Percentiles rank a stretch among this genome's conserved stretches.
phyloP scores from a whole-genome alignment of 345 rosid species.

The Arabidopsis suecica region DNA sequence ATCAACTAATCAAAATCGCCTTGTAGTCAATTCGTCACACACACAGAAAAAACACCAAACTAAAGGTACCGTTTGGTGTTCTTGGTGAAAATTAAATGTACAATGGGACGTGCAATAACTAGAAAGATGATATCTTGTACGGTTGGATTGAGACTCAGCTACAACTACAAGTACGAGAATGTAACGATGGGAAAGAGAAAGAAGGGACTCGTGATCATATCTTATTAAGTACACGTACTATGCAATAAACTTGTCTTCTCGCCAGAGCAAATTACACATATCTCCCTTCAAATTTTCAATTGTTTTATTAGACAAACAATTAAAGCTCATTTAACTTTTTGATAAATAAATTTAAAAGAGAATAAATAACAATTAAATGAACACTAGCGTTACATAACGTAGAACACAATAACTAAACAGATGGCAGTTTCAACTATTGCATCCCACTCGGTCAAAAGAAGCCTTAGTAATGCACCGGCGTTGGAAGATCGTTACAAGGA shows the following conservation, averaged over 20 bases:
- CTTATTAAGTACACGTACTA: neutral
- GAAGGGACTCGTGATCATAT: conserved; percentile 32
- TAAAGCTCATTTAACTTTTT: conserved; percentile 16
- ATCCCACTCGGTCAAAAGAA: conserved; percentile 12
- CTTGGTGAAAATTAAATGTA: neutral
- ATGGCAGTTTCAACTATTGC: conserved; percentile 23
- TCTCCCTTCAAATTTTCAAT: conserved; percentile 2
- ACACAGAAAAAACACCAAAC: neutral
- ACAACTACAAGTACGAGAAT: conserved; percentile 38
- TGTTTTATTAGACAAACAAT: conserved; percentile 11
- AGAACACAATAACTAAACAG: conserved; percentile 30
- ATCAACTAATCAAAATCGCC: too few species aligned
- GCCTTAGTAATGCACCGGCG: conserved; percentile 36
- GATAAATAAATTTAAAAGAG: neutral
- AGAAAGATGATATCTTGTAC: conserved; percentile 28
- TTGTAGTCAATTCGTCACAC: too few species aligned
- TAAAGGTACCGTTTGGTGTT: neutral
- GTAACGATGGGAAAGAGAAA: conserved; percentile 24
- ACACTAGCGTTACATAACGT: conserved; percentile 38
- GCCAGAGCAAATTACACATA: neutral
- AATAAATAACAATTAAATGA: conserved; percentile 8
- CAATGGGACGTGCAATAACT: neutral
- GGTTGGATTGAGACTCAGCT: conserved; percentile 24
- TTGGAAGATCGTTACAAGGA: conserved; percentile 8
- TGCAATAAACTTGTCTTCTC: neutral